A percentile compares a stretch with the other conserved stretches of the same genome.
phyloP scores from a whole-genome alignment of 2,329 filamentous ascomycete genomes.

The Bipolaris bicolor region DNA sequence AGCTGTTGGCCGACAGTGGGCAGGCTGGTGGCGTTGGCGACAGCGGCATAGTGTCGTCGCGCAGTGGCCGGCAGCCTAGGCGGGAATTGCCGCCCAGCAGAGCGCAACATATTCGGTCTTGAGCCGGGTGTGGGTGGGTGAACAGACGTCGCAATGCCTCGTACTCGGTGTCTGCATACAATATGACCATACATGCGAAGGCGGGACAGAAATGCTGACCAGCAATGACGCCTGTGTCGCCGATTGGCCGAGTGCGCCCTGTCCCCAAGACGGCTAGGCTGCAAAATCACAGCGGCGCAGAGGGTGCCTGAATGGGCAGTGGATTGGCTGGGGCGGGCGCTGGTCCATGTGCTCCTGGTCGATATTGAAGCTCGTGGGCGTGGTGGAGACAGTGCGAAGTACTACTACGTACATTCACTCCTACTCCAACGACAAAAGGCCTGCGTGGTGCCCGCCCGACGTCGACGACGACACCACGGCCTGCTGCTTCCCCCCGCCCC shows the following conservation, averaged over 20 bases:
- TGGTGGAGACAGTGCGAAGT: conserved; percentile 14
- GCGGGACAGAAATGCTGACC: conserved; percentile 22
- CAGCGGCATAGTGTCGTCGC: conserved; percentile 61
- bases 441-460: conserved; percentile 16
- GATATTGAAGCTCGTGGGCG: conserved; percentile 18
- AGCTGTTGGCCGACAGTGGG: conserved; percentile 83
- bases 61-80: conserved; percentile 16
- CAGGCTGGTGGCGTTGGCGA: conserved; percentile 76
- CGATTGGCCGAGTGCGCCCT: conserved; percentile 27
- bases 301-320: conserved; percentile 16
- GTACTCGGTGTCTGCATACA: not conserved
- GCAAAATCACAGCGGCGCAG: conserved; percentile 29
- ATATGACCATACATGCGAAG: not conserved
- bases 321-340: conserved; percentile 3
- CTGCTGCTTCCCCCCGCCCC: conserved; percentile 24
- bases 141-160: conserved; percentile 6
- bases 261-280: conserved; percentile 21
- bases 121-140: conserved; percentile 5
- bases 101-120: conserved; percentile 46
- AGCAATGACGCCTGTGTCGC: conserved; percentile 24
- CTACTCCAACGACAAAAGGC: conserved; percentile 1
- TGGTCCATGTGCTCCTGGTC: conserved; percentile 1
- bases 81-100: conserved; percentile 39
- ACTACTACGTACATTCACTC: too few relatives aligned
- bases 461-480: conserved; percentile 19